A percentile compares a stretch with the other conserved stretches of the same genome.
Conservation (phyloP, 2,329 filamentous ascomycete genomes). For the Penicillium brasilianum region DNA sequence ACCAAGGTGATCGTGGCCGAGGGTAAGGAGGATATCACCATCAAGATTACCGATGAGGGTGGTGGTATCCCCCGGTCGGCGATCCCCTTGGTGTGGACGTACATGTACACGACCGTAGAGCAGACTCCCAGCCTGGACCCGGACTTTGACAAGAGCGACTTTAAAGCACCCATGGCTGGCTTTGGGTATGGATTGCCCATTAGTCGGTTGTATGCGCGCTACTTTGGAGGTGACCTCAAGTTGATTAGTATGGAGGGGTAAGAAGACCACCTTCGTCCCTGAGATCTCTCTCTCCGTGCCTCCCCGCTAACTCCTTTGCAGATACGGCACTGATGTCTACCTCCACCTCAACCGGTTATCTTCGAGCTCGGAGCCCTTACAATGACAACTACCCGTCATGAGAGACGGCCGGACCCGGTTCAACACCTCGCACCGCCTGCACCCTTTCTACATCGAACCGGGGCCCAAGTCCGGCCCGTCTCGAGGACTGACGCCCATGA, state of each 20-base stretch:
- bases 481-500: slow-evolving; percentile 59
- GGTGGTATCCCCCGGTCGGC: slow-evolving; percentile 91
- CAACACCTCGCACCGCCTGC: slow-evolving; percentile 48
- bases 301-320: slow-evolving; percentile 46
- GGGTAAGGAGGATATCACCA: slow-evolving; percentile 97
- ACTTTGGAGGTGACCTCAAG: slow-evolving; percentile 97
- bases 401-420: slow-evolving; percentile 66
- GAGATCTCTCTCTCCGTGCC: neutral
- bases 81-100: slow-evolving; percentile 99
- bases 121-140: slow-evolving; percentile 93
- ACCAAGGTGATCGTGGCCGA: slow-evolving; percentile 98
- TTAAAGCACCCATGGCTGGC: slow-evolving; percentile 98
- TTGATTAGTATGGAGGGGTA: slow-evolving; percentile 99
- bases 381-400: slow-evolving; percentile 91
- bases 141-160: slow-evolving; percentile 98
- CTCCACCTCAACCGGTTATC: slow-evolving; percentile 95
- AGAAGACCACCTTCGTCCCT: slow-evolving; percentile 47
- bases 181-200: slow-evolving; percentile 98
- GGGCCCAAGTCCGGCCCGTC: slow-evolving; percentile 44
- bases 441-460: slow-evolving; percentile 43
- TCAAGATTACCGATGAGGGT: slow-evolving; percentile 96
- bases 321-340: slow-evolving; percentile 98
- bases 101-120: slow-evolving; percentile 99
- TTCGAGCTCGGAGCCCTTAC: slow-evolving; percentile 91
- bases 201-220: slow-evolving; percentile 88